Evolutionary conservation across 768 basidiomycete genomes (phyloP), one percentile per base, ranked within the genome.

Genomic region (Lentinula lateritia): DNA sequence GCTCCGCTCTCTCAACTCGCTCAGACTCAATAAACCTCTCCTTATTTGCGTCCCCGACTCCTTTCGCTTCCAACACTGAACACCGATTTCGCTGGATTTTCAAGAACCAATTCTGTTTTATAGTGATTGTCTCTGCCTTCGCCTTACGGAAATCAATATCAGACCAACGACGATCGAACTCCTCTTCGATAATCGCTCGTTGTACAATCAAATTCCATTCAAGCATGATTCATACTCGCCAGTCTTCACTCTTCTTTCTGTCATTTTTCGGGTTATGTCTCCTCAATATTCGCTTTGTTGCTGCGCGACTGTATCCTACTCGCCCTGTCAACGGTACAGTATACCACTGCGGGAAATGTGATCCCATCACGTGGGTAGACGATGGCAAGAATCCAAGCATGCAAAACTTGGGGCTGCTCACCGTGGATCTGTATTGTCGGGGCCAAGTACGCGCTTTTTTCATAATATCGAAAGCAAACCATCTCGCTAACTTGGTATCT

Each of bases 301-400:
- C 63, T 13, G 78, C 75, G 32, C 75, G 75, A 6, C 68, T 87
- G 28, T 86, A 82, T 62, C 80, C 83, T 0, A 86, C 81, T 0
- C 68, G 75, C 15, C 86, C 86, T 3, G 62, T 79, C 15, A 71
- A 79, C 36, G 72, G 67, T 18, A 82, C 84, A 0, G 73, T 77
- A 2, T 79, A 79, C 63, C 66, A 68, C 35, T 75, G 80, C 39
- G 85, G 83, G 8, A 70, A 75, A 45, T 71, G 74, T 5, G 74
- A 74, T 23, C 43, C 67, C 8, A 67, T 86, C 3, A 76, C 68
- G 3, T 89, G 87, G 87, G 70, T 68, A 41, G 84, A 88, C 43
- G 80, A 84, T 48, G 68, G 70, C 6, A 67, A 50, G 0, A 63
- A 64, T 7, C 86, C 87, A 0, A 65, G 66, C 20, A 62, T 87